These are phyloP conservation scores for Elongisporangium senticosum DNA, from an alignment of 352 stramenopile species.

Conservation along the genomic window DNA sequence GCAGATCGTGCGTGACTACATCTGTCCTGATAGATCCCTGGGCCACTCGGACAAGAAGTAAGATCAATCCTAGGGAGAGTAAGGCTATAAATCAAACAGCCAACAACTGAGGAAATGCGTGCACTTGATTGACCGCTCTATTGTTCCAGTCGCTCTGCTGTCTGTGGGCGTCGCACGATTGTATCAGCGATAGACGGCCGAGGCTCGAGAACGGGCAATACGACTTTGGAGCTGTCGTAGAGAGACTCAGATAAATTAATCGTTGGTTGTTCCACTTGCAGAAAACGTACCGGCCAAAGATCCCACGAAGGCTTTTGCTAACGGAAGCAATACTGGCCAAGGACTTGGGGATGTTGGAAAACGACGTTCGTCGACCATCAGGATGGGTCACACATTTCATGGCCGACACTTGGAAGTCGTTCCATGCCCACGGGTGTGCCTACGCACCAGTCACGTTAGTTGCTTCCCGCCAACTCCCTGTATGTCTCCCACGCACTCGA, in stretches of 20 bases:
- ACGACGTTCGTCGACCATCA: conserved; percentile 33
- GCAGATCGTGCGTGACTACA: conserved; percentile 85
- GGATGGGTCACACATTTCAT: conserved; percentile 65
- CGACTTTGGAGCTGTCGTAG: conserved; percentile 17
- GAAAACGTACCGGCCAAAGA: conserved; percentile 39
- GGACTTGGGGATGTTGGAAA: conserved; percentile 24
- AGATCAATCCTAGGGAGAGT: neutral
- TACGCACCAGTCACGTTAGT: conserved; percentile 6
- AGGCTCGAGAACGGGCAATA: conserved; percentile 15
- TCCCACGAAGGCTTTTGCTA: conserved; percentile 48
- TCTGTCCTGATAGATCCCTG: conserved; percentile 77
- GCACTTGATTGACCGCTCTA: neutral
- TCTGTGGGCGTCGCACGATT: neutral
- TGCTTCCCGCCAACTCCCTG: neutral
- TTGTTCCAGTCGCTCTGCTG: neutral
- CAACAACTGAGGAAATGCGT: neutral
- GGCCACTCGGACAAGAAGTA: conserved; percentile 83
- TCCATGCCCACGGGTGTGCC: conserved; percentile 68
- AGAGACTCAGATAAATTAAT: neutral
- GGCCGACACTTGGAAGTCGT: conserved; percentile 61
- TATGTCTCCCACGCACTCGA: conserved; percentile 29
- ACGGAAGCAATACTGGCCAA: conserved; percentile 42
- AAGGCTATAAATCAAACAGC: neutral
- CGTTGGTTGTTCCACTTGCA: neutral
- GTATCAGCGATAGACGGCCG: neutral